phyloP scores from a whole-genome alignment of 2,329 filamentous ascomycete species.

The Gaeumannomyces tritici region DNA sequence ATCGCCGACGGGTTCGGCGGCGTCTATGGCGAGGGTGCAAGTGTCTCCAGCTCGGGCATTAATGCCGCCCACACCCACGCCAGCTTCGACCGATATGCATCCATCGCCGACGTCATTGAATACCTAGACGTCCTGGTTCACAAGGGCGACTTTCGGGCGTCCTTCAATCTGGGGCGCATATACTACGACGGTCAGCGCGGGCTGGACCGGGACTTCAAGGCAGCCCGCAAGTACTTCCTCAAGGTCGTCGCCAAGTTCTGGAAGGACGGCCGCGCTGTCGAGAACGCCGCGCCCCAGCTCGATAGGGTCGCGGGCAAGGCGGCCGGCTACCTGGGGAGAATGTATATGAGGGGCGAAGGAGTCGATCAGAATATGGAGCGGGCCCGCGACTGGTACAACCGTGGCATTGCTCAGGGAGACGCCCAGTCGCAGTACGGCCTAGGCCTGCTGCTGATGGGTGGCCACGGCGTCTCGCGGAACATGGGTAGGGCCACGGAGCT shows the following conservation, averaged over 20 bases:
- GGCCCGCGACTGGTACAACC: slow-evolving; percentile 74
- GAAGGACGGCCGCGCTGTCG: slow-evolving; percentile 67
- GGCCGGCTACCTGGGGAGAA: slow-evolving; percentile 77
- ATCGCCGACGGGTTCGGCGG: slow-evolving; percentile 87
- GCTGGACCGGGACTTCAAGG: slow-evolving; percentile 61
- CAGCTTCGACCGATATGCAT: slow-evolving; percentile 73
- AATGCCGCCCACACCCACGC: slow-evolving; percentile 67
- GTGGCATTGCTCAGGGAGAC: slow-evolving; percentile 67
- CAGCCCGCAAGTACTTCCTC: slow-evolving; percentile 73
- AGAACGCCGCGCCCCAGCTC: slow-evolving; percentile 58
- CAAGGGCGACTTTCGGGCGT: slow-evolving; percentile 81
- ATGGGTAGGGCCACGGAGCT: slow-evolving; percentile 62
- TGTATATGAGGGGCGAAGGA: slow-evolving; percentile 83
- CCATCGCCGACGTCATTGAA: slow-evolving; percentile 87
- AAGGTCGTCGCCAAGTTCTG: slow-evolving; percentile 74
- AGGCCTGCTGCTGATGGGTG: slow-evolving; percentile 74
- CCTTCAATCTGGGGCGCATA: slow-evolving; percentile 74
- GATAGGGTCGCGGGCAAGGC: slow-evolving; percentile 76
- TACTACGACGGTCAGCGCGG: slow-evolving; percentile 81
- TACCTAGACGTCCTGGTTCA: slow-evolving; percentile 85
- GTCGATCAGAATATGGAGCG: slow-evolving; percentile 68
- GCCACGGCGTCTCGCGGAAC: slow-evolving; percentile 59
- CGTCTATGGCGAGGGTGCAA: slow-evolving; percentile 91
- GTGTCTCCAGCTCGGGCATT: slow-evolving; percentile 74
- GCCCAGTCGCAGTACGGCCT: slow-evolving; percentile 76